Evolutionary conservation across 192 early-diverging fungal species (phyloP), one percentile per base, ranked within the genome.

Genomic region (Chytriomyces confervae): DNA sequence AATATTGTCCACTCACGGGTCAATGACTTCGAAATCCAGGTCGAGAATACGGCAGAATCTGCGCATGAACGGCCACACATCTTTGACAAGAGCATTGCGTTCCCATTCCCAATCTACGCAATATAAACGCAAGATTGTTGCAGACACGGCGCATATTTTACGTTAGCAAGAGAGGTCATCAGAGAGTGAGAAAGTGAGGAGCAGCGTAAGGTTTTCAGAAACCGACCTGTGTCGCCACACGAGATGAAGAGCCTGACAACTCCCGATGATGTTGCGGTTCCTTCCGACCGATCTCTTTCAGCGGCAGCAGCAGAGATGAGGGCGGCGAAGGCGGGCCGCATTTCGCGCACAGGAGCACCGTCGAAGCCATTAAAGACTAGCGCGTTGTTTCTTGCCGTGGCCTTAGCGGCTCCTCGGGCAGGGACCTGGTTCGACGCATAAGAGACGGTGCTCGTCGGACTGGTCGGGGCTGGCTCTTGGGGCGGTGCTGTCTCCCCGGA

Each of bases 71-170:
- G 79, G 79, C 50, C 50, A 76, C 9, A 80, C 79, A 50, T 80
- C 79, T 62, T 70, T 77, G 8, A 23, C 61, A 16, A 80, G 79
- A 6, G 79, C 75, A 47, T 80, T 80, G n/a, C 79, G 72, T 49
- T 80, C 79, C 72, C 72, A 74, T 27, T 50, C n/a, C 51, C 53
- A 74, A 45, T 74, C 72, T 74, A 60, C 16, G 10, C 9, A 16
- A 64, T 11, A 68, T 13, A 13, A 68, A 47, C 13, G 10, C 16
- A 48, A 48, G 24, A 18, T 18, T 46, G 27, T 13, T 48, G 27
- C 53, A 68, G 47, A 47, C 18, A 43, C 23, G 24, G 66, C 44
- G 29, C 13, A 68, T 47, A 16, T 48, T 11, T 18, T 18, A 47
- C 44, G 27, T 27, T 18, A 24, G 66, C 11, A 48, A 48, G 13